Evolutionary conservation across 768 basidiomycete species (phyloP).

Genomic region (Tylopilus rubrobrunneus): DNA sequence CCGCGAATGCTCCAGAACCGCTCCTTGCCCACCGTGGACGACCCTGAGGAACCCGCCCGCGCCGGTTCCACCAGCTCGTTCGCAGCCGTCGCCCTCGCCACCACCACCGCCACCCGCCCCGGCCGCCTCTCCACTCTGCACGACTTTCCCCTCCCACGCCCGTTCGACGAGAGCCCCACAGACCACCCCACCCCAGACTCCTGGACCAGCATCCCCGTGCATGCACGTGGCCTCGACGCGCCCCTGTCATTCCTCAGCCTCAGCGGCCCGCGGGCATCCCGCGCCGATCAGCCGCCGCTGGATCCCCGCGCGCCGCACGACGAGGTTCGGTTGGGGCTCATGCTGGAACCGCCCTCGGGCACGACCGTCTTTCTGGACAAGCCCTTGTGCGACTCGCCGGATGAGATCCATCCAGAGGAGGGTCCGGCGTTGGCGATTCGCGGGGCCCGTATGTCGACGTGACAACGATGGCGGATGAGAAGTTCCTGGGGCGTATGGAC

Average conservation of each 20-base stretch:
- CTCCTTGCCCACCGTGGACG: not conserved
- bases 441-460: not conserved
- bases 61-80: slow-evolving; percentile 13
- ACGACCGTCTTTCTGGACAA: slow-evolving; percentile 3
- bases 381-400: slow-evolving; percentile 24
- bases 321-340: not conserved
- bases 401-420: slow-evolving; percentile 7
- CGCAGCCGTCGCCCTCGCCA: slow-evolving; percentile 19
- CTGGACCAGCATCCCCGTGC: slow-evolving; percentile 3
- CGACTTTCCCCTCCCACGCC: slow-evolving; percentile 17
- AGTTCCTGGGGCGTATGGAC: too few species aligned
- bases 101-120: not conserved
- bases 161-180: slow-evolving; percentile 13
- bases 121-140: slow-evolving; percentile 14
- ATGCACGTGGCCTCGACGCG: slow-evolving; percentile 17
- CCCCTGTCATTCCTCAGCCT: slow-evolving; percentile 4
- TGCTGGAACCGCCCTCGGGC: not conserved
- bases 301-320: not conserved
- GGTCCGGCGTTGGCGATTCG: not conserved
- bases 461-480: too few species aligned
- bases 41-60: slow-evolving; percentile 1
- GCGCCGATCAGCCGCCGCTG: not conserved
- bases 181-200: not conserved
- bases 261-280: not conserved
- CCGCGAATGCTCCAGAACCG: slow-evolving; percentile 1